Evolutionary conservation across 176 grass and related monocot species (phyloP).

Genomic region (Tillandsia fasciculata): DNA sequence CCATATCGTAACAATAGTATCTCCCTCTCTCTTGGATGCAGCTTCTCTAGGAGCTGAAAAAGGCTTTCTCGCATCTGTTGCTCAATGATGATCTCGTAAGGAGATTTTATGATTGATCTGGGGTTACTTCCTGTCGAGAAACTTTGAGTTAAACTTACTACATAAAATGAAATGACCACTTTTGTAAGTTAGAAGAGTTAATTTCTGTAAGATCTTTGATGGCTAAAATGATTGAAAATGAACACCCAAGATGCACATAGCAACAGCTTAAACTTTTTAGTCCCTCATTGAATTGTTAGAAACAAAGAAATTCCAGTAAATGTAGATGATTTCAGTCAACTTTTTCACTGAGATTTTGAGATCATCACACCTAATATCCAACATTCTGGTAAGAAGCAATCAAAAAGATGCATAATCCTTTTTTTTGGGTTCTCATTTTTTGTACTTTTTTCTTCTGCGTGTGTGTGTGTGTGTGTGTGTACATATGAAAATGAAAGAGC

Average conservation of each 20-base stretch:
- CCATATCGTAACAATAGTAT: constrained; percentile 51
- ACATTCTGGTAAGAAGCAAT: too few relatives aligned
- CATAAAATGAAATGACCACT: not conserved
- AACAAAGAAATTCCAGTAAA: not conserved
- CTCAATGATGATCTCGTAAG: constrained; percentile 37
- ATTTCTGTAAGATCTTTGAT: too few relatives aligned
- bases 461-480: too few relatives aligned
- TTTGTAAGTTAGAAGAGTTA: too few relatives aligned
- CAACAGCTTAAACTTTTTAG: not conserved
- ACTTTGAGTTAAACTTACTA: not conserved
- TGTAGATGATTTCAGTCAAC: not conserved
- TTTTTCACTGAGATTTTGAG: too few relatives aligned
- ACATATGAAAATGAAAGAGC: too few relatives aligned
- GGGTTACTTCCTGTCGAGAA: constrained; percentile 49
- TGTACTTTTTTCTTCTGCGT: too few relatives aligned
- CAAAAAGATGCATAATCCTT: too few relatives aligned
- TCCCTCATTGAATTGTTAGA: not conserved
- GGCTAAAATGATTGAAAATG: not conserved
- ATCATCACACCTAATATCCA: too few relatives aligned
- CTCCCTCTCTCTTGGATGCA: constrained; percentile 46
- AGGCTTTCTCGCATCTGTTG: constrained; percentile 41
- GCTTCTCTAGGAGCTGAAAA: constrained; percentile 41
- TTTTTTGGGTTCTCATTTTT: too few relatives aligned
- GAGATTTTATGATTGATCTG: constrained; percentile 34
- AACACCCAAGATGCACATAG: not conserved